Percentiles rank a stretch among this genome's conserved stretches.
phyloP scores from a whole-genome alignment of 352 stramenopile species.

The Phytophthora megakarya region DNA sequence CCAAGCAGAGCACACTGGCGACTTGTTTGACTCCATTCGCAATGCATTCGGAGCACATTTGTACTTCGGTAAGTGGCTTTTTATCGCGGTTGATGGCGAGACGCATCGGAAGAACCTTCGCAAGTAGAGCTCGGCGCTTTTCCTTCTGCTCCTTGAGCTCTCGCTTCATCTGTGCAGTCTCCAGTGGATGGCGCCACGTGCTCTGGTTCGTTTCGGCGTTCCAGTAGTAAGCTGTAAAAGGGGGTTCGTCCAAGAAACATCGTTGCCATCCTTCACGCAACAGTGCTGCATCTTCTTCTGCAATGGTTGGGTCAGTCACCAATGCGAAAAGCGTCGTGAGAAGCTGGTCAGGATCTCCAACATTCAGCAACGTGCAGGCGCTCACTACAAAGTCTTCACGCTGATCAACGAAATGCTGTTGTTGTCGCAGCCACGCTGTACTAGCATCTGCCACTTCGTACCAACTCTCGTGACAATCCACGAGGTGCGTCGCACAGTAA shows the following conservation, averaged over 20 bases:
- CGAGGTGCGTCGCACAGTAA: slow-evolving; percentile 44
- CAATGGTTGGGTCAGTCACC: slow-evolving; percentile 24
- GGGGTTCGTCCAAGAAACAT: slow-evolving; percentile 57
- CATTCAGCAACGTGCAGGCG: slow-evolving; percentile 42
- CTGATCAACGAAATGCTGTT: slow-evolving; percentile 54
- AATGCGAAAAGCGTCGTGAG: slow-evolving; percentile 49
- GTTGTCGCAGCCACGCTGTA: slow-evolving; percentile 49
- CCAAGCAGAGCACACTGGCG: slow-evolving; percentile 44
- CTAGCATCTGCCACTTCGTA: slow-evolving; percentile 44
- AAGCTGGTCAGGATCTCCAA: slow-evolving; percentile 39
- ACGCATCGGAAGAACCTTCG: slow-evolving; percentile 44
- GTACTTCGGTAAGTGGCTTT: neutral
- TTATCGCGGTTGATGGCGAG: slow-evolving; percentile 50
- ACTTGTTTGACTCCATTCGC: slow-evolving; percentile 3
- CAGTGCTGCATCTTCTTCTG: slow-evolving; percentile 29
- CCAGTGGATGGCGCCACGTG: slow-evolving; percentile 61
- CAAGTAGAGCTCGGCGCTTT: slow-evolving; percentile 39
- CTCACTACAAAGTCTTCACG: slow-evolving; percentile 57
- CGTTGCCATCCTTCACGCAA: slow-evolving; percentile 58
- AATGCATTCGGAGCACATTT: slow-evolving; percentile 28
- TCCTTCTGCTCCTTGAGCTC: slow-evolving; percentile 40
- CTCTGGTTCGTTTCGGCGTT: slow-evolving; percentile 59
- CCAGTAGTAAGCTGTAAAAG: slow-evolving; percentile 72
- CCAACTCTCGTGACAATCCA: slow-evolving; percentile 59
- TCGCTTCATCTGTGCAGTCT: slow-evolving; percentile 45